Evolutionary conservation across 345 rosid genomes (phyloP).

Genomic region (Melaleuca alternifolia): DNA sequence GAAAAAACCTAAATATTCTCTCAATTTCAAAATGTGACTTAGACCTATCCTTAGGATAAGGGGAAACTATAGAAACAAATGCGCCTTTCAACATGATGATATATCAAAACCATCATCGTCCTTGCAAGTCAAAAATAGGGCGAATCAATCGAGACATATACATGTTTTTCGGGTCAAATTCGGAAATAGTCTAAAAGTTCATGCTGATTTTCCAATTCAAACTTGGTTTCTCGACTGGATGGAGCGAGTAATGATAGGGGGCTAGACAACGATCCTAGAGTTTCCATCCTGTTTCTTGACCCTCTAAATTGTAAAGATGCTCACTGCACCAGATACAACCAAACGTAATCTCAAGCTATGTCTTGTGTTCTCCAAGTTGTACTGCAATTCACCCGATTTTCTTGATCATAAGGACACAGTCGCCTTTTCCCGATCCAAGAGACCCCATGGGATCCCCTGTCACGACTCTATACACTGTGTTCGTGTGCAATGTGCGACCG

Average conservation of each 20-base stretch:
- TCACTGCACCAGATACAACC: background rate
- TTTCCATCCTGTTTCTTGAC: background rate
- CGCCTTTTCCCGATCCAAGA: conserved; percentile 71
- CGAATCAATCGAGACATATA: background rate
- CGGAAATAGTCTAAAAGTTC: background rate
- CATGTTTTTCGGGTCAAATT: background rate
- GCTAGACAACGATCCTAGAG: background rate
- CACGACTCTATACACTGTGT: conserved; percentile 59
- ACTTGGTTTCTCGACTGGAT: background rate
- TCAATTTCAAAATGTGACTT: background rate
- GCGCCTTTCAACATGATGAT: background rate
- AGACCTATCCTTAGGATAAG: background rate
- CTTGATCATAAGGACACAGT: conserved; percentile 67
- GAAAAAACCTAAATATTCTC: background rate
- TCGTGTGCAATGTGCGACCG: conserved; percentile 49
- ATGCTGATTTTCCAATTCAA: background rate
- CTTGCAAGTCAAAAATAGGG: background rate
- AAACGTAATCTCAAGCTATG: background rate
- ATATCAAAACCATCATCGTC: background rate
- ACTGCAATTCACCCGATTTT: background rate
- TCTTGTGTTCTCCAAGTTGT: too few relatives aligned
- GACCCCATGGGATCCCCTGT: conserved; percentile 52
- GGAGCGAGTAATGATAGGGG: too few relatives aligned
- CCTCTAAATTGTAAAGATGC: background rate
- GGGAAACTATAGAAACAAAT: background rate